Evolutionary conservation across 2,329 filamentous ascomycete species (phyloP).

Genomic region (Graphilbum sp.): DNA sequence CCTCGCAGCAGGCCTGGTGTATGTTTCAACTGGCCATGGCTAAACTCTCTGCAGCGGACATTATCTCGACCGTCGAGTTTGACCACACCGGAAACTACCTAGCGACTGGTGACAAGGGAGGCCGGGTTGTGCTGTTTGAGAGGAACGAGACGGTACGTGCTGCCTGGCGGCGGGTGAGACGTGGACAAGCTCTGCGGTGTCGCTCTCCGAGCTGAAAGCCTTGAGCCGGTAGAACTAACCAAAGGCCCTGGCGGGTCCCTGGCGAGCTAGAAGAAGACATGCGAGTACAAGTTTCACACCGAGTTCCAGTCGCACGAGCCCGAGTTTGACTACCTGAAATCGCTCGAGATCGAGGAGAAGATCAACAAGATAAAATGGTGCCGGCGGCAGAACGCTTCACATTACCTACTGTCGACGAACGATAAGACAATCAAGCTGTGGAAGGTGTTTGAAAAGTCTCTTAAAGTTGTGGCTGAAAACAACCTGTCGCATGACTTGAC

Average conservation of each 20-base stretch:
- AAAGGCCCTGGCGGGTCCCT: too few relatives aligned
- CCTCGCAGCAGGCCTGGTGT: too few relatives aligned
- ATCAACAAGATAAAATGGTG: slow-evolving; percentile 99
- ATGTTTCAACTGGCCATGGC: too few relatives aligned
- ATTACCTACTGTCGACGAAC: slow-evolving; percentile 95
- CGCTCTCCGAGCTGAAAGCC: too few relatives aligned
- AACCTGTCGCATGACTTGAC: slow-evolving; percentile 92
- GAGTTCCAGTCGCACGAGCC: slow-evolving; percentile 99
- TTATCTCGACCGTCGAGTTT: slow-evolving; percentile 83
- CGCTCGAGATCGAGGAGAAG: slow-evolving; percentile 98
- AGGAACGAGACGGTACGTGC: slow-evolving; percentile 80
- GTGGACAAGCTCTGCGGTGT: too few relatives aligned
- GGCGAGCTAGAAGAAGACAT: slow-evolving; percentile 99
- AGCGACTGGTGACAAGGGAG: slow-evolving; percentile 79
- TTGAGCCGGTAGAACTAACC: too few relatives aligned
- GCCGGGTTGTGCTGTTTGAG: slow-evolving; percentile 72
- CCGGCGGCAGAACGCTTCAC: slow-evolving; percentile 90
- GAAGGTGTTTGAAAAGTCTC: slow-evolving; percentile 99
- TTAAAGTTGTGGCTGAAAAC: slow-evolving; percentile 98
- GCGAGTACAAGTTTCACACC: slow-evolving; percentile 99
- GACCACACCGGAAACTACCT: slow-evolving; percentile 83
- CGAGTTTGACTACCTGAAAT: slow-evolving; percentile 98
- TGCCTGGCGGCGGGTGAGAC: too few relatives aligned
- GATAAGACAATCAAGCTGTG: slow-evolving; percentile 99
- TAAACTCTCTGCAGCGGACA: slow-evolving; percentile 62